Conservation (phyloP, 805 yeast genomes). For the Wickerhamiella parazyma region DNA sequence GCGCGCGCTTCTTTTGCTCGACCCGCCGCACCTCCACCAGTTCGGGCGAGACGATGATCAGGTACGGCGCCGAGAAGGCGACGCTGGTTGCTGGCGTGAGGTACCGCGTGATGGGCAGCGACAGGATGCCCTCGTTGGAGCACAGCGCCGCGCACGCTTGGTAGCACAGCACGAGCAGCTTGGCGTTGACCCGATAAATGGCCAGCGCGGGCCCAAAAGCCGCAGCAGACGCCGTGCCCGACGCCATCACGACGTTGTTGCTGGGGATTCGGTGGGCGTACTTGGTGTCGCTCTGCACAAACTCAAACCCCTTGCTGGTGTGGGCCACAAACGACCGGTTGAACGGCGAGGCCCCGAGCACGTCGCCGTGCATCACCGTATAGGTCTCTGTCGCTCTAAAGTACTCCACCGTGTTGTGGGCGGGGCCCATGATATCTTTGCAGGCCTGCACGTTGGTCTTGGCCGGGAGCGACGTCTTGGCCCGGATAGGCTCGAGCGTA, state of each 20-base stretch:
- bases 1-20: conserved; percentile 24
- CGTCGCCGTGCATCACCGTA: conserved; percentile 32
- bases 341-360: conserved; percentile 48
- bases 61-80: conserved; percentile 30
- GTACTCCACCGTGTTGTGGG: conserved; percentile 25
- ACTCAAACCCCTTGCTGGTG: conserved; percentile 52
- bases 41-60: conserved; percentile 48
- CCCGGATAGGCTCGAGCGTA: conserved; percentile 43
- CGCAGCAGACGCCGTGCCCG: neutral
- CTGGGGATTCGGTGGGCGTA: conserved; percentile 19
- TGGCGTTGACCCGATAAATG: conserved; percentile 40
- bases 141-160: conserved; percentile 56
- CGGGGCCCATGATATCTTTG: conserved; percentile 1
- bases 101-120: conserved; percentile 33
- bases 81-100: conserved; percentile 24
- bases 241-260: conserved; percentile 21
- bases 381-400: conserved; percentile 17
- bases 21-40: conserved; percentile 57
- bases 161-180: conserved; percentile 48
- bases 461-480: conserved; percentile 18
- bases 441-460: conserved; percentile 8
- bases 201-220: conserved; percentile 30
- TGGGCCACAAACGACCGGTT: conserved; percentile 55
- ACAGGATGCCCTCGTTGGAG: conserved; percentile 35
- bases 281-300: conserved; percentile 45